phyloP scores from a whole-genome alignment of 1,139 yeast species.

The Debaryomyces coudertii region DNA sequence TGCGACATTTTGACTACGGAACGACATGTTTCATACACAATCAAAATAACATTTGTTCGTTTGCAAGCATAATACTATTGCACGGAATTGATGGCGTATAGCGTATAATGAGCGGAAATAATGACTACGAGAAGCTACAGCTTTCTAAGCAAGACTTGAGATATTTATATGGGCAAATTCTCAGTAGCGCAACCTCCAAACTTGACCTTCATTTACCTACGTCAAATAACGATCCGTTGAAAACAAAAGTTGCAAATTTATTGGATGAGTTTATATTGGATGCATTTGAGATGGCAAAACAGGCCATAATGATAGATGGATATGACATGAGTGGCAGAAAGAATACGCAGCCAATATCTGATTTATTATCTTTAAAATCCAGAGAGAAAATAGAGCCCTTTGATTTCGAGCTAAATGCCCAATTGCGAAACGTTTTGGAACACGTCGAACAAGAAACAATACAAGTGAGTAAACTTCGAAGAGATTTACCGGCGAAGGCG shows the following conservation, averaged over 20 bases:
- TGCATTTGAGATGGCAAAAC: constrained; percentile 55
- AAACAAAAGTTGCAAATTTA: constrained; percentile 43
- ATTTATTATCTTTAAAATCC: constrained; percentile 36
- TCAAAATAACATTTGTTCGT: constrained; percentile 1
- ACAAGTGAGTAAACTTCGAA: constrained; percentile 52
- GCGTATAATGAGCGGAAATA: constrained; percentile 21
- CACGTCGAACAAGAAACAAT: constrained; percentile 62
- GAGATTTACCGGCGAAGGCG: constrained; percentile 51
- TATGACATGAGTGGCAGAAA: constrained; percentile 26
- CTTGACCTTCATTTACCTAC: constrained; percentile 54
- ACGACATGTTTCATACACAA: constrained; percentile 11
- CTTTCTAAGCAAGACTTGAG: constrained; percentile 54
- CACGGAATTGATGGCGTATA: background rate
- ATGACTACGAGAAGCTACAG: constrained; percentile 43
- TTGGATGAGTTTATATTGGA: constrained; percentile 50
- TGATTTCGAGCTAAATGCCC: constrained; percentile 58
- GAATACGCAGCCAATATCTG: constrained; percentile 18
- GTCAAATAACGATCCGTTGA: constrained; percentile 47
- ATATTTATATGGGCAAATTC: constrained; percentile 47
- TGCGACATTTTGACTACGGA: constrained; percentile 5
- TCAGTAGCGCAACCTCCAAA: constrained; percentile 41
- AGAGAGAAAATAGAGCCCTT: constrained; percentile 60
- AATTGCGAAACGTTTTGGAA: constrained; percentile 53
- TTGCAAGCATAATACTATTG: background rate
- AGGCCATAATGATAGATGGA: constrained; percentile 56